Conservation (phyloP, 768 basidiomycete genomes). For the Boletus subparvulus region DNA sequence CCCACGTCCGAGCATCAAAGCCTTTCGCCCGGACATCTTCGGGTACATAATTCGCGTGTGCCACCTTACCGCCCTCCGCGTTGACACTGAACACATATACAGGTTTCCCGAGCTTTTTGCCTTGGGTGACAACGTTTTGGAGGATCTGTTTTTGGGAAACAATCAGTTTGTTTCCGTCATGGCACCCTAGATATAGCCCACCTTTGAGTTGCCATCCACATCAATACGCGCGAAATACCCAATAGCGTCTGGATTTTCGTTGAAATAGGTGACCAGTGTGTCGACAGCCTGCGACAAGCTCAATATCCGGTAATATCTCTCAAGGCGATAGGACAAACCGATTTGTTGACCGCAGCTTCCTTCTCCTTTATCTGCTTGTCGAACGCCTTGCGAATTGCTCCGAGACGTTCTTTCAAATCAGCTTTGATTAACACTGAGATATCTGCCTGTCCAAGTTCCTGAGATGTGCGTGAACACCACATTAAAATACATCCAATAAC, state of each 20-base stretch:
- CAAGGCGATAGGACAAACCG: slow-evolving; percentile 43
- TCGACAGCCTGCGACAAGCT: slow-evolving; percentile 59
- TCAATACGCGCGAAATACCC: slow-evolving; percentile 71
- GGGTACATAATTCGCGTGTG: slow-evolving; percentile 84
- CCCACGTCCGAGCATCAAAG: slow-evolving; percentile 88
- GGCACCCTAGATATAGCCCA: slow-evolving; percentile 24
- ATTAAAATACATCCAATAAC: background rate
- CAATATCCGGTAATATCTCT: background rate
- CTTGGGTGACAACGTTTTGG: slow-evolving; percentile 70
- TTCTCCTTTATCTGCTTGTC: slow-evolving; percentile 84
- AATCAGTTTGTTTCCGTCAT: background rate
- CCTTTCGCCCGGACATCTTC: slow-evolving; percentile 59
- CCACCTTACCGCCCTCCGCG: slow-evolving; percentile 65
- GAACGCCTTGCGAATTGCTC: slow-evolving; percentile 72
- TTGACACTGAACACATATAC: slow-evolving; percentile 89
- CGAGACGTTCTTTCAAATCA: slow-evolving; percentile 72
- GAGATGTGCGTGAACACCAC: background rate
- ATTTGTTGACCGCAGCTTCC: slow-evolving; percentile 73
- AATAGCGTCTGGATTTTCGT: slow-evolving; percentile 67
- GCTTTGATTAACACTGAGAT: slow-evolving; percentile 86
- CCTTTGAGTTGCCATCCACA: slow-evolving; percentile 86
- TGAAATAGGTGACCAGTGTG: slow-evolving; percentile 68
- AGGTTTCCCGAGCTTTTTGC: slow-evolving; percentile 79
- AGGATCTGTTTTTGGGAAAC: slow-evolving; percentile 50
- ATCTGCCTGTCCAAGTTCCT: slow-evolving; percentile 89